Conservation (phyloP, 2,329 filamentous ascomycete species). For the Colletotrichum horii region DNA sequence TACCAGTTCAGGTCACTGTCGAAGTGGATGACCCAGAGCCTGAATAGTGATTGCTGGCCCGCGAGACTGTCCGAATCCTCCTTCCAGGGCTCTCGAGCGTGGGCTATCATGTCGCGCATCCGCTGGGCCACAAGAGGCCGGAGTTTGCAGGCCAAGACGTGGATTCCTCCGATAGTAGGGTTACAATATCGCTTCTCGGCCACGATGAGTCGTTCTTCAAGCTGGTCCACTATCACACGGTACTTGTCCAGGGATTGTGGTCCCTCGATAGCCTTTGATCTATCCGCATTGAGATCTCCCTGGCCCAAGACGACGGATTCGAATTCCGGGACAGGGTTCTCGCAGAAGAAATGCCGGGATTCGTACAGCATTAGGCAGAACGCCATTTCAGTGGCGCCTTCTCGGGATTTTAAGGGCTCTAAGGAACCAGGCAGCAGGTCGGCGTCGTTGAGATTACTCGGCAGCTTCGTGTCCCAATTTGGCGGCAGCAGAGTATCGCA, state of each 20-base stretch:
- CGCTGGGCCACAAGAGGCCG: conserved; percentile 53
- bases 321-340: conserved; percentile 42
- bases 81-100: conserved; percentile 51
- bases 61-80: conserved; percentile 53
- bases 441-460: conserved; percentile 63
- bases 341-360: conserved; percentile 54
- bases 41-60: conserved; percentile 61
- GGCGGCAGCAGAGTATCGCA: conserved; percentile 61
- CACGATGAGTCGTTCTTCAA: conserved; percentile 47
- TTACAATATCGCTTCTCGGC: conserved; percentile 57
- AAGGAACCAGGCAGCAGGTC: conserved; percentile 57
- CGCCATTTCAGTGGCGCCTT: conserved; percentile 45
- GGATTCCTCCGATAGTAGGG: conserved; percentile 54
- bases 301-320: conserved; percentile 43
- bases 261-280: conserved; percentile 52
- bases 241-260: conserved; percentile 45
- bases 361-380: conserved; percentile 46
- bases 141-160: conserved; percentile 52
- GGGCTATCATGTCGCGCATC: conserved; percentile 51
- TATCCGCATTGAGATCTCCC: conserved; percentile 44
- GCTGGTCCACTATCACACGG: conserved; percentile 41
- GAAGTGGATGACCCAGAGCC: conserved; percentile 52
- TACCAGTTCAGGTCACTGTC: conserved; percentile 53
- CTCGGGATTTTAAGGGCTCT: conserved; percentile 53
- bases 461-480: conserved; percentile 47